Evolutionary conservation across 2,329 filamentous ascomycete species (phyloP).

Genomic region (Hymenoscyphus repandus): DNA sequence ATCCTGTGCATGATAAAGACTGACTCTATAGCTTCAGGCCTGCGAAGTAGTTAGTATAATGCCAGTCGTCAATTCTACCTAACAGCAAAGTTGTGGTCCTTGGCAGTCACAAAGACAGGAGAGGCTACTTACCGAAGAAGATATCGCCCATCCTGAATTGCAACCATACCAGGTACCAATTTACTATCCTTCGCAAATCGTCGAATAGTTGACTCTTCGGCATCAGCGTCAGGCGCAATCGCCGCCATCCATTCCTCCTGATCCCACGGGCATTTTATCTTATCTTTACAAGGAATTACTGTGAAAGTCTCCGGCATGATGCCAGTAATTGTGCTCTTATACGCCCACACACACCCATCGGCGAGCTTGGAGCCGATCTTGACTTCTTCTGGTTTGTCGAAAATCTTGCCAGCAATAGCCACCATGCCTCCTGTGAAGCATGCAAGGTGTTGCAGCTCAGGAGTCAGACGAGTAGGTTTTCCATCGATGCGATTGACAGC

Average conservation of each 20-base stretch:
- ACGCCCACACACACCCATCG: conserved; percentile 60
- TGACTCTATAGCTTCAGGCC: conserved; percentile 63
- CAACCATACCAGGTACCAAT: conserved; percentile 22
- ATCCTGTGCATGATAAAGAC: conserved; percentile 53
- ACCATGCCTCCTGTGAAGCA: conserved; percentile 72
- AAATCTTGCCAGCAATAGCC: conserved; percentile 60
- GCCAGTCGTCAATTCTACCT: neutral
- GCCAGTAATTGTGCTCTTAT: conserved; percentile 49
- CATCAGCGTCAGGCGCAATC: conserved; percentile 10
- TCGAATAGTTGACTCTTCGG: conserved; percentile 10
- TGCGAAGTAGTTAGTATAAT: conserved; percentile 31
- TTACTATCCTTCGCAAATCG: conserved; percentile 11
- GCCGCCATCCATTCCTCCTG: conserved; percentile 47
- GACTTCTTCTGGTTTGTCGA: conserved; percentile 49
- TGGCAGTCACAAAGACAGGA: neutral
- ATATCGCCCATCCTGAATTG: conserved; percentile 23
- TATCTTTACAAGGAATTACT: conserved; percentile 27
- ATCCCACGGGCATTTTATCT: conserved; percentile 24
- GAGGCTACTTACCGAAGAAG: conserved; percentile 18
- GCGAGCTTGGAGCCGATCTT: conserved; percentile 52
- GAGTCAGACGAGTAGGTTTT: conserved; percentile 36
- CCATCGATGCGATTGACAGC: conserved; percentile 39
- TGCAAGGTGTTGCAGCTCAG: conserved; percentile 56
- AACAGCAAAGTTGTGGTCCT: too few species aligned
- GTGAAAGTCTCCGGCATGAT: conserved; percentile 58